These are phyloP conservation scores for Fusarium sp. DNA, from an alignment of 2,329 filamentous ascomycete genomes.

Conservation along the genomic window DNA sequence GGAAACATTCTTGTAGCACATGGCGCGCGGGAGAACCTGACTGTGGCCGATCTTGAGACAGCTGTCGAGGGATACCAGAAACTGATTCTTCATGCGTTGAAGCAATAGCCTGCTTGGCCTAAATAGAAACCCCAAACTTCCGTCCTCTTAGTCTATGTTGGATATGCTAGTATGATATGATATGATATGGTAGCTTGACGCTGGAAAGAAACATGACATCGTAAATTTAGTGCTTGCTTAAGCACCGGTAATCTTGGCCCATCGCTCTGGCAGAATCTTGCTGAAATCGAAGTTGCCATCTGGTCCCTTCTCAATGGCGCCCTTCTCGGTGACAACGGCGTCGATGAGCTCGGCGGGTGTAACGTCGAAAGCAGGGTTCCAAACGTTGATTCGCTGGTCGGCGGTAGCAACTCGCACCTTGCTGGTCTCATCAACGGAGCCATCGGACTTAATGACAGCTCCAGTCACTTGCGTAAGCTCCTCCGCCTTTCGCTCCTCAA, in stretches of 20 bases:
- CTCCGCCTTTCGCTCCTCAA: slow-evolving; percentile 84
- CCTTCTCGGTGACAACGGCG: slow-evolving; percentile 91
- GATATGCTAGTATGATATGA: slow-evolving; percentile 27
- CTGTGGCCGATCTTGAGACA: slow-evolving; percentile 77
- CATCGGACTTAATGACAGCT: slow-evolving; percentile 73
- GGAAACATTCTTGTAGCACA: slow-evolving; percentile 88
- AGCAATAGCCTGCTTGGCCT: slow-evolving; percentile 42
- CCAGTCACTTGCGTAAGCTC: slow-evolving; percentile 90
- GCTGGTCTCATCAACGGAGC: slow-evolving; percentile 69
- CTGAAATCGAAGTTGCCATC: slow-evolving; percentile 77
- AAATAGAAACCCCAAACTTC: slow-evolving; percentile 11
- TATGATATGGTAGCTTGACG: slow-evolving; percentile 29
- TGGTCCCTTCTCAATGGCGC: slow-evolving; percentile 80
- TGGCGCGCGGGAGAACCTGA: slow-evolving; percentile 83
- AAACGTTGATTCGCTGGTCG: slow-evolving; percentile 81
- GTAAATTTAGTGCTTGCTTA: slow-evolving; percentile 18
- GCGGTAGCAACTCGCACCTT: slow-evolving; percentile 84
- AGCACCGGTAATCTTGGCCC: slow-evolving; percentile 52
- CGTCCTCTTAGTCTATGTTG: slow-evolving; percentile 39
- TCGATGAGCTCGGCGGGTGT: slow-evolving; percentile 91
- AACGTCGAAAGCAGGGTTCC: slow-evolving; percentile 98
- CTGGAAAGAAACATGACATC: slow-evolving; percentile 23
- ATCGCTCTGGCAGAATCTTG: slow-evolving; percentile 66
- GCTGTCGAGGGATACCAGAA: slow-evolving; percentile 84
- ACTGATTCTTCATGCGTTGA: slow-evolving; percentile 69